Evolutionary conservation across 106 monocot genomes (phyloP).

Genomic region (Acorus calamus): DNA sequence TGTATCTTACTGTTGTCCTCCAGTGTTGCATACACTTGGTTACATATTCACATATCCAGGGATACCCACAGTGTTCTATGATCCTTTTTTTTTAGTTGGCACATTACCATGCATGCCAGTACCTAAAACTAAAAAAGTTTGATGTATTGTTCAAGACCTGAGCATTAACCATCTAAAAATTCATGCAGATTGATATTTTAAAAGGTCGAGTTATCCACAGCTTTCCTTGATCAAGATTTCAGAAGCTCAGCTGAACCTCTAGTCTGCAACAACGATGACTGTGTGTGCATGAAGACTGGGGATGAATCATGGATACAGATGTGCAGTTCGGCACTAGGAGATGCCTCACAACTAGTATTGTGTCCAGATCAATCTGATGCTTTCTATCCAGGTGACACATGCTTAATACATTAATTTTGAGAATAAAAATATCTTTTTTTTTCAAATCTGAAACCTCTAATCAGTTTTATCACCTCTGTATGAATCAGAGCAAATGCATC

Average conservation of each 20-base stretch:
- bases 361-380: no score
- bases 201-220: slow-evolving; percentile 55
- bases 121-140: background rate
- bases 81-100: slow-evolving; percentile 70
- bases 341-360: no score
- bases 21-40: slow-evolving; percentile 58
- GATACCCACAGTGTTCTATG: slow-evolving; percentile 66
- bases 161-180: background rate
- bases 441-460: no score
- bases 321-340: slow-evolving; percentile 74
- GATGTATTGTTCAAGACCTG: background rate
- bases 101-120: slow-evolving; percentile 27
- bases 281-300: slow-evolving; percentile 72
- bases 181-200: slow-evolving; percentile 44
- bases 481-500: no score
- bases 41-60: slow-evolving; percentile 92
- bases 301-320: slow-evolving; percentile 56
- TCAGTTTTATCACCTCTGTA: no score
- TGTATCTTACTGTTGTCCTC: background rate
- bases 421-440: no score
- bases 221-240: slow-evolving; percentile 42
- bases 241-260: slow-evolving; percentile 51
- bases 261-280: slow-evolving; percentile 56
- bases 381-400: no score
- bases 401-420: no score